Conservation (phyloP, 768 basidiomycete genomes). For the Leccinum disarticulatum region DNA sequence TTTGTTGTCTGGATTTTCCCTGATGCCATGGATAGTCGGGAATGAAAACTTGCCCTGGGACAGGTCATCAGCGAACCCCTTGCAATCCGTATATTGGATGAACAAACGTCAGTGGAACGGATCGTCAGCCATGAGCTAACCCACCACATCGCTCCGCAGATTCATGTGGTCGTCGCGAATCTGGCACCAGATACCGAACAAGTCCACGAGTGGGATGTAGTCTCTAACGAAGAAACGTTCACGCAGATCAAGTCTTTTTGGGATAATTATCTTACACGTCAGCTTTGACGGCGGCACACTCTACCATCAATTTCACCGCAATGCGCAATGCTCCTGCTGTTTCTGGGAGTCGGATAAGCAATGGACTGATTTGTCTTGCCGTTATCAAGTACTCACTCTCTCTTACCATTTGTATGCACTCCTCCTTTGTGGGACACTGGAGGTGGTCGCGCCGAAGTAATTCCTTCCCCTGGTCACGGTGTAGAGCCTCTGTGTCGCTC, state of each 20-base stretch:
- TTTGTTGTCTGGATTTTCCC: conserved; percentile 70
- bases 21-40: conserved; percentile 88
- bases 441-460: conserved; percentile 91
- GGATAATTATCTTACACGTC: conserved; percentile 48
- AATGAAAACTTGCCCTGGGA: conserved; percentile 98
- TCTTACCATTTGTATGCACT: conserved; percentile 94
- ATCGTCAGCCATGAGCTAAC: background rate
- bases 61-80: conserved; percentile 91
- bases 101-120: background rate
- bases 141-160: conserved; percentile 25
- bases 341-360: conserved; percentile 48
- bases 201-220: conserved; percentile 57
- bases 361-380: background rate
- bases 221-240: conserved; percentile 33
- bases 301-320: conserved; percentile 95
- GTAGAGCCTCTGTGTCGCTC: conserved; percentile 68
- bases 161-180: conserved; percentile 57
- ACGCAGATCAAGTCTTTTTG: background rate
- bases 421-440: conserved; percentile 88
- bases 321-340: conserved; percentile 92
- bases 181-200: conserved; percentile 59
- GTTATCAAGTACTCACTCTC: conserved; percentile 59
- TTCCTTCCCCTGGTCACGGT: conserved; percentile 92
- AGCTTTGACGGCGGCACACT: conserved; percentile 60
- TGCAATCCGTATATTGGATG: conserved; percentile 74